These are phyloP conservation scores for Petunia axillaris DNA, from an alignment of 257 asterid species.

Conservation along the genomic window DNA sequence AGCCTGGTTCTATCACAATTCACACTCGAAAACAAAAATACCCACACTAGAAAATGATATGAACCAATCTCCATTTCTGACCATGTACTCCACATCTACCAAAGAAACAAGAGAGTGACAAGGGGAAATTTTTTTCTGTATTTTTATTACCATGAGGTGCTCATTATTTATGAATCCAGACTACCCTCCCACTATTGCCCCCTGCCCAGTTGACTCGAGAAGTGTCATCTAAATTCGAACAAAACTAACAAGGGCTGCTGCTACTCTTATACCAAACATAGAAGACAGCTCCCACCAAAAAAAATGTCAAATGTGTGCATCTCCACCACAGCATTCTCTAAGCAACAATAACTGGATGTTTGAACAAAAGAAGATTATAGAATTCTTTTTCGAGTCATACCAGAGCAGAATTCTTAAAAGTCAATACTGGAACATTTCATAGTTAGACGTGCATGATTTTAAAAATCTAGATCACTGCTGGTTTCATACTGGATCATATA, in stretches of 20 bases:
- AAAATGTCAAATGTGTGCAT: not conserved
- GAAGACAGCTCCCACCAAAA: not conserved
- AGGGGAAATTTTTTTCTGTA: not conserved
- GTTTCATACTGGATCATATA: not conserved
- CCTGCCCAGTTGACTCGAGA: not conserved
- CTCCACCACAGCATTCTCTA: not conserved
- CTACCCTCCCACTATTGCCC: not conserved
- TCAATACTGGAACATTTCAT: not conserved
- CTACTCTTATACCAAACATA: not conserved
- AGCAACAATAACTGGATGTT: not conserved
- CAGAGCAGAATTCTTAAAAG: not conserved
- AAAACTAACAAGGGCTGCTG: not conserved
- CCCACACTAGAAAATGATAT: not conserved
- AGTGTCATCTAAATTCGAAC: not conserved
- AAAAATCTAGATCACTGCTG: not conserved
- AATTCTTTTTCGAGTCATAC: slow-evolving; percentile 8
- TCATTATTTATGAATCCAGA: not conserved
- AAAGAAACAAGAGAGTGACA: not conserved
- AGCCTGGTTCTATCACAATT: not conserved
- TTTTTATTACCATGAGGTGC: not conserved
- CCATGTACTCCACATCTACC: slow-evolving; percentile 11
- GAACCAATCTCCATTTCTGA: slow-evolving; percentile 12
- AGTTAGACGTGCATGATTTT: not conserved
- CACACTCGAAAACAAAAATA: not conserved
- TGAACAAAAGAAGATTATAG: slow-evolving; percentile 1